phyloP scores from a whole-genome alignment of 345 rosid genomes.

The Geranium rotundifolium region DNA sequence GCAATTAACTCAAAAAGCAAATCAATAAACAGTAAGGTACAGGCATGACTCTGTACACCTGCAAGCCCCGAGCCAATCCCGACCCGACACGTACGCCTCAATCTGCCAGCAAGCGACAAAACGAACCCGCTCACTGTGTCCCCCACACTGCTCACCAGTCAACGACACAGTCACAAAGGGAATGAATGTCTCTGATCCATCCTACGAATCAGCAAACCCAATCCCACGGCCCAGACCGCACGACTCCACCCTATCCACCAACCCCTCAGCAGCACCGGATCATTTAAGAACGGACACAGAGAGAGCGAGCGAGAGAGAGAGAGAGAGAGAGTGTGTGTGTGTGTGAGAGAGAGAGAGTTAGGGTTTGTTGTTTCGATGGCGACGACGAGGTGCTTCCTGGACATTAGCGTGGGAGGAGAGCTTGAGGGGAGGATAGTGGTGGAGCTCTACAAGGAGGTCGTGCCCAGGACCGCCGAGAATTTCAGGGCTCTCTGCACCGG shows the following conservation, averaged over 20 bases:
- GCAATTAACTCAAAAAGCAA: too few relatives aligned
- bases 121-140: neutral
- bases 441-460: constrained; percentile 21
- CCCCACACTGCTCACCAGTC: neutral
- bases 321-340: neutral
- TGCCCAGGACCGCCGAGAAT: constrained; percentile 34
- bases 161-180: neutral
- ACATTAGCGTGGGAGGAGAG: constrained; percentile 15
- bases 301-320: neutral
- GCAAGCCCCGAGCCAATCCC: neutral
- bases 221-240: neutral
- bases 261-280: neutral
- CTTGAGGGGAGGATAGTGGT: constrained; percentile 21
- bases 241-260: neutral
- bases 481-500: too few relatives aligned
- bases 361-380: too few relatives aligned
- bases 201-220: neutral
- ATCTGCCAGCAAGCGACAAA: neutral
- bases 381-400: constrained; percentile 11
- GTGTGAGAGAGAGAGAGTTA: too few relatives aligned
- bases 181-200: neutral
- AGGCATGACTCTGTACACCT: neutral
- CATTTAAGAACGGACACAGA: too few relatives aligned
- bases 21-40: neutral
- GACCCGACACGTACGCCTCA: neutral